Base-by-base conservation (phyloP, 2,329 filamentous ascomycete species). In the Cladophialophora immunda region DNA sequence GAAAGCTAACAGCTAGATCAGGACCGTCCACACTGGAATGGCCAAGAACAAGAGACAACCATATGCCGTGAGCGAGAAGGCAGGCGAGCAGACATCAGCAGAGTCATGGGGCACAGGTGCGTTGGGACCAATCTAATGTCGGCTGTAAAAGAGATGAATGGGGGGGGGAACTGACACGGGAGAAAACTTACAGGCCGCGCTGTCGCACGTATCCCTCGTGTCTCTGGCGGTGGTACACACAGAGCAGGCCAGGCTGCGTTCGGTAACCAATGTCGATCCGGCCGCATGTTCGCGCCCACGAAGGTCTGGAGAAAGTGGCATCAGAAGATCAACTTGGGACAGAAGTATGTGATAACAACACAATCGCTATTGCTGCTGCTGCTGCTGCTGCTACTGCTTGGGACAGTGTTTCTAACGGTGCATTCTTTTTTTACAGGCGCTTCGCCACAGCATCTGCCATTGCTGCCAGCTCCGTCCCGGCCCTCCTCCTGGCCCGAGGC, bases 241-340 rank as follows among this genome's bases (percentile, higher is more conserved):
- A 94, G 95, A 89, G 95, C 95, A 81, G 95, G 95, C 88, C 95
- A 99, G 89, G 95, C 95, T 84, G 95, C 95, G 78, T 99, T 98
- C 85, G 95, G 95, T 93, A 99, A 99, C 92, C 93, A 94, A 93
- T 99, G 95, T 88, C 94, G 95, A 84, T 97, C 94, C 82, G 95
- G 96, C 88, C 95, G 95, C 87, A 99, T 99, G 95, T 99, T 99
- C 87, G 95, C 95, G 77, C 95, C 95, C 76, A 99, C 95, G 86
- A 99, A 99, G 91, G 92, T 97, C 87, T 99, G 95, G 96, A 90
- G 95, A 84, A 97, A 97, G 89, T 99, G 95, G 96, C 95, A 99
- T 89, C 89, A 97, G 88, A 98, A 98, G 93, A 89, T 99, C 90
- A 97, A 97, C 89, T 89, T 96, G 84, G 92, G 92, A 84, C 95